phyloP scores from a whole-genome alignment of 23 red algal species.

The Gracilaria gracilis region DNA sequence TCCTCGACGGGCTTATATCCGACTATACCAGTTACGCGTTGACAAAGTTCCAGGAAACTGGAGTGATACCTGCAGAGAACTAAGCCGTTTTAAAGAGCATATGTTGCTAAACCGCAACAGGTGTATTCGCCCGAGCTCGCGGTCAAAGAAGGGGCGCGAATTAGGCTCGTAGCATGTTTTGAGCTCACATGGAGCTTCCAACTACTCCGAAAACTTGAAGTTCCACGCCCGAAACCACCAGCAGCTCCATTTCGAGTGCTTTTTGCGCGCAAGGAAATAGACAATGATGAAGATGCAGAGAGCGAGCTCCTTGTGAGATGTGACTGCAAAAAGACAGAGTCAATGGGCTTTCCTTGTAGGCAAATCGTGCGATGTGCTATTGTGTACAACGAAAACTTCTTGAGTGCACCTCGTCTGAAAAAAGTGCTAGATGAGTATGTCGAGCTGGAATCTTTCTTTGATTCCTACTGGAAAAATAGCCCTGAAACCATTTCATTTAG shows the following conservation, averaged over 20 bases:
- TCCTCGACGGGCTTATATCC: neutral
- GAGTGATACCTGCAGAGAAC: neutral
- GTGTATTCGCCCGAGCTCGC: neutral
- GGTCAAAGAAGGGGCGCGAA: neutral
- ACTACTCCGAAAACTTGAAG: neutral
- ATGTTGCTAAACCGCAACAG: neutral
- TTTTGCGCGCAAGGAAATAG: too few species aligned
- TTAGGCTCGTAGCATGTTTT: neutral
- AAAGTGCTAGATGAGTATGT: too few species aligned
- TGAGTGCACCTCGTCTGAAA: too few species aligned
- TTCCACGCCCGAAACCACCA: neutral
- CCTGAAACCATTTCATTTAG: too few species aligned
- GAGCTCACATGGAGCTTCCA: conserved; percentile 12
- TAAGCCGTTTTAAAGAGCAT: neutral
- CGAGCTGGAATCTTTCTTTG: too few species aligned
- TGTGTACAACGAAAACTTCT: too few species aligned
- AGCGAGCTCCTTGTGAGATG: too few species aligned
- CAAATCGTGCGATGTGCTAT: too few species aligned
- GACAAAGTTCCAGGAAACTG: neutral
- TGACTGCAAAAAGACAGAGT: too few species aligned
- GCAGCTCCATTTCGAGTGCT: neutral
- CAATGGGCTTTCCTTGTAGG: too few species aligned
- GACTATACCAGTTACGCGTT: neutral
- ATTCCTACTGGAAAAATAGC: too few species aligned
- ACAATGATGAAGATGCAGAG: too few species aligned